Conservation (phyloP, 164 flowering plant species). For the Kalanchoe fedtschenkoi region DNA sequence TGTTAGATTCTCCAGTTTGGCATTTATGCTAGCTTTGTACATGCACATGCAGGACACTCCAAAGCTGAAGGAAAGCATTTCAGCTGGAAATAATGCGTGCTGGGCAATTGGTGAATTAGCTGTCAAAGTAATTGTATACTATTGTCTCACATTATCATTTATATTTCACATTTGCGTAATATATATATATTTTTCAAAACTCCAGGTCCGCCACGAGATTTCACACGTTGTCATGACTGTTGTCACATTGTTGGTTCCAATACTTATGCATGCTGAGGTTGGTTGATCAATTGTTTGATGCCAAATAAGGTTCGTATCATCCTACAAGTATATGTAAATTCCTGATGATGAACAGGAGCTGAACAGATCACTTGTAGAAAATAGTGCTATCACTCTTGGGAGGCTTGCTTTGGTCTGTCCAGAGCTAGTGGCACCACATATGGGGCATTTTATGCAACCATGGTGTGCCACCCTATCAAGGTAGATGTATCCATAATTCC, state of each 20-base stretch:
- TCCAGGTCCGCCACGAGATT: slow-evolving; percentile 79
- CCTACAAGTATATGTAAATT: not conserved
- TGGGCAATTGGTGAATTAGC: slow-evolving; percentile 99
- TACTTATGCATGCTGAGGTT: slow-evolving; percentile 87
- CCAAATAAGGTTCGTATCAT: not conserved
- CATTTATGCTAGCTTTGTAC: slow-evolving; percentile 4
- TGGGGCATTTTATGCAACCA: slow-evolving; percentile 95
- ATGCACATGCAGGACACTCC: slow-evolving; percentile 52
- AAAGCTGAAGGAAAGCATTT: slow-evolving; percentile 62
- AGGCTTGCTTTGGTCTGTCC: slow-evolving; percentile 96
- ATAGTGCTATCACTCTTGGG: slow-evolving; percentile 95
- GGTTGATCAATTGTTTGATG: slow-evolving; percentile 7
- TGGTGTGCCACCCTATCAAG: slow-evolving; percentile 86
- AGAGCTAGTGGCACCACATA: slow-evolving; percentile 83
- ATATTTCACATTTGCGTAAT: not conserved
- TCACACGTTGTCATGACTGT: slow-evolving; percentile 76
- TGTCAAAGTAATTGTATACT: slow-evolving; percentile 54
- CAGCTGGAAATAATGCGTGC: slow-evolving; percentile 98
- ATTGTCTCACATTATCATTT: not conserved
- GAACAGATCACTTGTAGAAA: slow-evolving; percentile 85
- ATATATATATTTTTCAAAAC: not conserved
- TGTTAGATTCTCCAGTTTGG: not conserved
- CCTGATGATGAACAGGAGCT: slow-evolving; percentile 46
- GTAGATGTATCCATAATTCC: slow-evolving; percentile 55
- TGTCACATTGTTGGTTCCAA: slow-evolving; percentile 64